These are phyloP conservation scores for Camelina hispida DNA, from an alignment of 345 rosid genomes.

Conservation along the genomic window DNA sequence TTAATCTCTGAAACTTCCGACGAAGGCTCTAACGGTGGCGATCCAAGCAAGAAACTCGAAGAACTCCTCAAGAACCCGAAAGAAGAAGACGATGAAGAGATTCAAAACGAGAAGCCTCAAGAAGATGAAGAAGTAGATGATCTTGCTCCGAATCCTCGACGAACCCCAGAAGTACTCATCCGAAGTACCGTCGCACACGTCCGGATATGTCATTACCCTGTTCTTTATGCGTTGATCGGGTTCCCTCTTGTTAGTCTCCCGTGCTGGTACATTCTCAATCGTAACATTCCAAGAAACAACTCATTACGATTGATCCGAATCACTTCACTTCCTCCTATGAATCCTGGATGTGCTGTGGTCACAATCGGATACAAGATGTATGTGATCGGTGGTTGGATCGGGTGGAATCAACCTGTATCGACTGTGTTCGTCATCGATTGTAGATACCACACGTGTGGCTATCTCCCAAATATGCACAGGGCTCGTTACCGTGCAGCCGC, in stretches of 20 bases:
- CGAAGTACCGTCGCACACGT: background rate
- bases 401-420: background rate
- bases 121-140: background rate
- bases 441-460: background rate
- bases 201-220: background rate
- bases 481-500: background rate
- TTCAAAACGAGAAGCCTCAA: background rate
- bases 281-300: background rate
- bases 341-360: slow-evolving; percentile 7
- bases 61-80: background rate
- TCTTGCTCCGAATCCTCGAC: background rate
- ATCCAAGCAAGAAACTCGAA: too few species aligned
- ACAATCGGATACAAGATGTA: slow-evolving; percentile 12
- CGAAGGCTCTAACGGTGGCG: too few species aligned
- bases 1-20: too few species aligned
- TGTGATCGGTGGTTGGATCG: background rate
- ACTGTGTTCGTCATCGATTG: slow-evolving; percentile 7
- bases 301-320: background rate
- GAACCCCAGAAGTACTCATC: background rate
- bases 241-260: too few species aligned
- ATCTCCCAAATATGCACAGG: background rate
- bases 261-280: background rate
- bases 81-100: background rate
- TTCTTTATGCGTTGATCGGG: too few species aligned
- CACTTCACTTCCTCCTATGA: too few species aligned